A percentile compares a stretch with the other conserved stretches of the same genome.
phyloP scores from a whole-genome alignment of 768 basidiomycete species.

The Candolleomyces efflorescens region DNA sequence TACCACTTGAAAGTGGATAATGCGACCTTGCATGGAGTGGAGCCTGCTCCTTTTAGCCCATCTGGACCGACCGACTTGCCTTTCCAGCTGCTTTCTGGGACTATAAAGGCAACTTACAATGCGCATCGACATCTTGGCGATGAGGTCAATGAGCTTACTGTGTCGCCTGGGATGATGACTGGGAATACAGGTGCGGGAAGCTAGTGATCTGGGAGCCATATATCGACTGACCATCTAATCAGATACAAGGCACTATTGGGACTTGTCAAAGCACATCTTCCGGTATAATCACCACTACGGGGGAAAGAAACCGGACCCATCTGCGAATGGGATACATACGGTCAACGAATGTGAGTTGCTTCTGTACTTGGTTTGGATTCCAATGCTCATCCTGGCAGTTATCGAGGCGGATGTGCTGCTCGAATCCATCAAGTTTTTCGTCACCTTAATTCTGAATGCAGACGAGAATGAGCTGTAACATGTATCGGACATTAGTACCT shows the following conservation, averaged over 20 bases:
- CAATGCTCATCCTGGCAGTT: slow-evolving; percentile 26
- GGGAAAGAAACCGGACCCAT: slow-evolving; percentile 25
- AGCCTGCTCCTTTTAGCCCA: slow-evolving; percentile 66
- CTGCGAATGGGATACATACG: slow-evolving; percentile 50
- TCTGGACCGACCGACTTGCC: slow-evolving; percentile 37
- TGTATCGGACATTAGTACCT: neutral
- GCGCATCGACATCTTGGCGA: slow-evolving; percentile 36
- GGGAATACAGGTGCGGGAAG: slow-evolving; percentile 62
- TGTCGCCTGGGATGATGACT: slow-evolving; percentile 53
- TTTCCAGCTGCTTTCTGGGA: slow-evolving; percentile 54
- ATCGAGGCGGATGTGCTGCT: slow-evolving; percentile 48
- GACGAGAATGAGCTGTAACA: slow-evolving; percentile 45
- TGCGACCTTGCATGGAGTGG: slow-evolving; percentile 46
- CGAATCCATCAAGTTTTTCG: slow-evolving; percentile 64
- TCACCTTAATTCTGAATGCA: slow-evolving; percentile 59
- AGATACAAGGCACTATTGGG: slow-evolving; percentile 62
- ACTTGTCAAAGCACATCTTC: slow-evolving; percentile 59
- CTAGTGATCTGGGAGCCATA: too few relatives aligned
- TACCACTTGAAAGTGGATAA: slow-evolving; percentile 51
- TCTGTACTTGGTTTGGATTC: neutral
- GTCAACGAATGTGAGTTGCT: slow-evolving; percentile 59
- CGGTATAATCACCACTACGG: slow-evolving; percentile 47
- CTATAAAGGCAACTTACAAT: slow-evolving; percentile 59
- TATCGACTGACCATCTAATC: too few relatives aligned
- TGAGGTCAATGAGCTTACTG: slow-evolving; percentile 31